These are phyloP conservation scores for Aspergillus avenaceus DNA, from an alignment of 495 filamentous ascomycete species.

Conservation along the genomic window DNA sequence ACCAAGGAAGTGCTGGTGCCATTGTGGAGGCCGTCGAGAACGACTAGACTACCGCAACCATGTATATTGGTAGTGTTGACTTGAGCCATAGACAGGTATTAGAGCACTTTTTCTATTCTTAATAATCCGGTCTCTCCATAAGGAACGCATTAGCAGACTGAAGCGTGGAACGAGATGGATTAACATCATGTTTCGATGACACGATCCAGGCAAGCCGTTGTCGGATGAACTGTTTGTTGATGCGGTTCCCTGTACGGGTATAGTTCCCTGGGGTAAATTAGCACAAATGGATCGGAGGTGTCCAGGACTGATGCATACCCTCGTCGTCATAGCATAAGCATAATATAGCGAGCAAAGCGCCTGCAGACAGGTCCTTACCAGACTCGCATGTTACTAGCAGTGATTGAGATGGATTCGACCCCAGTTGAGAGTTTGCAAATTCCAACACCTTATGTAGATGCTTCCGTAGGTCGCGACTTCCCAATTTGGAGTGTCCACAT, in stretches of 20 bases:
- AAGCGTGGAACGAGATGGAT: constrained; percentile 75
- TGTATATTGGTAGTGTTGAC: constrained; percentile 2
- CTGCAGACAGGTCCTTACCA: constrained; percentile 63
- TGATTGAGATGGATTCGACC: constrained; percentile 22
- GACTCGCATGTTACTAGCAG: constrained; percentile 57
- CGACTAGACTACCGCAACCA: constrained; percentile 22
- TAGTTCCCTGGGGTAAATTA: constrained; percentile 30
- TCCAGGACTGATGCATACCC: constrained; percentile 32
- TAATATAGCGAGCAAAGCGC: constrained; percentile 57
- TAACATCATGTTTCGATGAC: constrained; percentile 65
- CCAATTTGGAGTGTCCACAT: constrained; percentile 62
- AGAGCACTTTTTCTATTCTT: constrained; percentile 8
- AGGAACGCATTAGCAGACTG: constrained; percentile 86
- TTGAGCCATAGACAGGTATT: not conserved
- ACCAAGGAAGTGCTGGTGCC: constrained; percentile 55
- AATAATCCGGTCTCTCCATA: constrained; percentile 52
- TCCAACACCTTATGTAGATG: constrained; percentile 51
- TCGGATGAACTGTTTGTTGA: constrained; percentile 74
- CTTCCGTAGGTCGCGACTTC: constrained; percentile 68
- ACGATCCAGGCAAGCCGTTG: constrained; percentile 75
- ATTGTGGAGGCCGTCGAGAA: constrained; percentile 51
- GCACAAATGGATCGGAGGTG: not conserved
- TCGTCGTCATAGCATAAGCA: constrained; percentile 59
- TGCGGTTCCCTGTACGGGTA: constrained; percentile 24
- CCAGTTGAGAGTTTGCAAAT: constrained; percentile 40